Evolutionary conservation across 768 basidiomycete genomes (phyloP), one percentile per base, ranked within the genome.

Genomic region (Podaxis sp.): DNA sequence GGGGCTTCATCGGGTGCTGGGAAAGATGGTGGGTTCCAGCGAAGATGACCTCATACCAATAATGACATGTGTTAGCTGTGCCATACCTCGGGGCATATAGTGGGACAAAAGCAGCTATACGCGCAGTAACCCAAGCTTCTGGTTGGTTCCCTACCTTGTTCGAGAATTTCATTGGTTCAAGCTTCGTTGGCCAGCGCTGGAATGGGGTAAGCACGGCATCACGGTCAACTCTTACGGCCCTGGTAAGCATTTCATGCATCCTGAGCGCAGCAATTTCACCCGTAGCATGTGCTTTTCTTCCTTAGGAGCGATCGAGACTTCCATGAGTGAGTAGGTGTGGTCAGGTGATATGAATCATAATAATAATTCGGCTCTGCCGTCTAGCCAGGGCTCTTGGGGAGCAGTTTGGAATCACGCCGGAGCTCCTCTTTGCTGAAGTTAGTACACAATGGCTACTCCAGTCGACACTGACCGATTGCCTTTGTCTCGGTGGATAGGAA

Each of bases 91-190:
- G 52, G 3, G 60, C 59, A 4, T 82, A 82, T 62, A 68, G 66
- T 46, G 67, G 73, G 0, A 76, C 75, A 3, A 82, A 83, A 66
- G 81, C 80, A 65, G 79, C 79, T 2, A 55, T 83, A 0, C 71
- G 79, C 28, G 79, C 77, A 15, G 65, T 82, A 28, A 81, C 81
- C 0, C 79, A 80, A 62, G 66, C 67, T 15, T 69, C 71, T 17
- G 75, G 76, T 76, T 49, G 36, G 72, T 67, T 67, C 17, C 48
- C 33, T 10, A 40, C 17, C 24, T 3, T 10, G 2, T 20, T 20
- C 4, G n/a, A 20, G 15, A 6, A 40, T 2, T 41, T 28, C 8
- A n/a, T 51, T 20, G 49, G 6, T 20, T 30, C 20, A 4, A 7
- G 15, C 17, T 28, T 15, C 10, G 22, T 63, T 62, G 22, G 40